A percentile compares a stretch with the other conserved stretches of the same genome.
These are phyloP conservation scores for Aspergillus sp. DNA, from an alignment of 2,329 filamentous ascomycete species.

Conservation along the genomic window DNA sequence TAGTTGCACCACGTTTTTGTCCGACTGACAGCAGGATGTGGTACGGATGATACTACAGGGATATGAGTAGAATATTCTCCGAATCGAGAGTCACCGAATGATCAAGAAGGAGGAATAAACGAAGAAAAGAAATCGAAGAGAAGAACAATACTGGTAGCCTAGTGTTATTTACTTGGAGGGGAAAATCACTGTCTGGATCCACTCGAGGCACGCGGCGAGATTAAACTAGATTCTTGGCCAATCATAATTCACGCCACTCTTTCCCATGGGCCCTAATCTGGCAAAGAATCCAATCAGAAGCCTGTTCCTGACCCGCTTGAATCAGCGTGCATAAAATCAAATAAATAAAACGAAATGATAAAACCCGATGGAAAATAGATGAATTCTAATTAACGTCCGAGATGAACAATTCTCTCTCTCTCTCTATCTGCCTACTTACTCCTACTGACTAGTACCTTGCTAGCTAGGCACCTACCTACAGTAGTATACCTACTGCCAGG, in stretches of 20 bases:
- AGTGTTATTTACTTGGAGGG: neutral
- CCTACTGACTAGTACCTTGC: too few relatives aligned
- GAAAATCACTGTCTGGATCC: neutral
- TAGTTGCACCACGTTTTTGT: too few relatives aligned
- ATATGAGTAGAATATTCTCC: neutral
- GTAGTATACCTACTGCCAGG: too few relatives aligned
- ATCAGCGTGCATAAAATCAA: neutral
- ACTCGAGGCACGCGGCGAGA: slow-evolving; percentile 4
- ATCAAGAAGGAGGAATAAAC: neutral
- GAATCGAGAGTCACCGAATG: neutral
- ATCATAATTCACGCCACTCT: neutral
- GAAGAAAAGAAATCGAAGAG: neutral
- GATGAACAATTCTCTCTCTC: too few relatives aligned
- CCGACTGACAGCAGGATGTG: neutral
- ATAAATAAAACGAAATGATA: neutral
- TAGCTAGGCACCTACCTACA: too few relatives aligned
- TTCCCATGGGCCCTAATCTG: neutral
- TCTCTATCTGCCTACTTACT: too few relatives aligned
- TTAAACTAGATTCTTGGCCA: neutral
- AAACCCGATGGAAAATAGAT: neutral
- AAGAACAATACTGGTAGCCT: neutral
- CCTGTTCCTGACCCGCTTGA: neutral
- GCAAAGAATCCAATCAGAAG: neutral
- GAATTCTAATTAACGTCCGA: neutral
- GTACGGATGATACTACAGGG: neutral